Evolutionary conservation across 331 rosid genomes (phyloP), one percentile per base, ranked within the genome.

Genomic region (Spiraea crenata): DNA sequence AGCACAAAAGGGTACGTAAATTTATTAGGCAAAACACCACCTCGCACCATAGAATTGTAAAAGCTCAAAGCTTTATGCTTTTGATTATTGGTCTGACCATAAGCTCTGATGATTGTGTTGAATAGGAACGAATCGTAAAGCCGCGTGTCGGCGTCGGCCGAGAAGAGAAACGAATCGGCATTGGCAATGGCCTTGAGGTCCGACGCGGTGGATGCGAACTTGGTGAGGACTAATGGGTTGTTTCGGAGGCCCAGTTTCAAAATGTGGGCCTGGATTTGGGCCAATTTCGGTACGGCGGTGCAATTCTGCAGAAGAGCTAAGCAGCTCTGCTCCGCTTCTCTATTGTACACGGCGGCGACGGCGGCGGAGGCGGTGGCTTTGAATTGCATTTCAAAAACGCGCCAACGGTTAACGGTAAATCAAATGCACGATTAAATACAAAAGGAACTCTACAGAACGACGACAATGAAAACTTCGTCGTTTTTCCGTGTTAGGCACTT

Each of bases 1-100:
- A 93, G 92, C 2, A 88, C 85, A 78, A 93, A 93, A 4, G 97
- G 97, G 87, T 84, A 93, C 0, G 98, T 87, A 77, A 90, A 87
- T 44, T 93, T 88, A 71, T 88, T 90, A 0, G 97, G 96, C 76
- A 62, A 72, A 76, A 88, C 85, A 17, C 79, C 82, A 57, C 14
- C 75, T 7, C 35, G 49, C 15, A 85, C 77, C 96, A 90, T 93
- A 5, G 72, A 40, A 42, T 1, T n/a, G 61, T 87, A 87, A 48
- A 81, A 64, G 0, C 35, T 19, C 67, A 93, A 46, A 7, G 92
- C 90, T 34, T 46, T 79, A 2, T 44, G 71, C 83, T 77, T 87
- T 0, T 80, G 76, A 19, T 77, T 42, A 38, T 10, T 5, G 11
- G 93, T 85, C 8, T 90, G 96, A n/a, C 97, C 90, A 19, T 76